Evolutionary conservation across 2,329 filamentous ascomycete species (phyloP).

Genomic region (Rosellinia necatrix): DNA sequence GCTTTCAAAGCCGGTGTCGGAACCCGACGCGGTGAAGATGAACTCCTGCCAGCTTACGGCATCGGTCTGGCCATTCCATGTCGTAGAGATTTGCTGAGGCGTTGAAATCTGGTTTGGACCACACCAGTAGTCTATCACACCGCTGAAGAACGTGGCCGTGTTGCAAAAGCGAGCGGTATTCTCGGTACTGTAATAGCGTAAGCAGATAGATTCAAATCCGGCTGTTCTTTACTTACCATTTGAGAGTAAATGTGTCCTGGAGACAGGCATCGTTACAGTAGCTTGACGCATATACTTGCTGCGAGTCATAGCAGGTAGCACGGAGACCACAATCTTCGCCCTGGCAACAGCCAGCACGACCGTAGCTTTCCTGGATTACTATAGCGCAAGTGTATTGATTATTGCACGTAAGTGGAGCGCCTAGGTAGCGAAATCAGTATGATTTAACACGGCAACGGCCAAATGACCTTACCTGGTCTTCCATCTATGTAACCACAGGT

Average conservation of each 20-base stretch:
- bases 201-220: slow-evolving; percentile 7
- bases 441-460: background rate
- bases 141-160: slow-evolving; percentile 48
- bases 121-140: slow-evolving; percentile 53
- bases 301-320: slow-evolving; percentile 47
- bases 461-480: slow-evolving; percentile 39
- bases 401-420: slow-evolving; percentile 48
- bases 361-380: slow-evolving; percentile 41
- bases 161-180: slow-evolving; percentile 48
- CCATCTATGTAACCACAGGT: slow-evolving; percentile 56
- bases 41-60: slow-evolving; percentile 38
- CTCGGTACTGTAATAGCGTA: slow-evolving; percentile 43
- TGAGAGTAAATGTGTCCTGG: slow-evolving; percentile 48
- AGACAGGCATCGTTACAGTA: slow-evolving; percentile 48
- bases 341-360: slow-evolving; percentile 51
- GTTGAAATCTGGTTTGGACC: slow-evolving; percentile 41
- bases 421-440: slow-evolving; percentile 32
- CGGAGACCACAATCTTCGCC: slow-evolving; percentile 42
- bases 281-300: slow-evolving; percentile 41
- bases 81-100: slow-evolving; percentile 46
- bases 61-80: slow-evolving; percentile 46
- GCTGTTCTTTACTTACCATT: slow-evolving; percentile 47
- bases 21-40: slow-evolving; percentile 17
- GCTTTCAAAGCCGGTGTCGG: background rate
- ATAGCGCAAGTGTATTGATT: slow-evolving; percentile 46